Conservation (phyloP, 805 yeast species). For the Osmozyma mogii region DNA sequence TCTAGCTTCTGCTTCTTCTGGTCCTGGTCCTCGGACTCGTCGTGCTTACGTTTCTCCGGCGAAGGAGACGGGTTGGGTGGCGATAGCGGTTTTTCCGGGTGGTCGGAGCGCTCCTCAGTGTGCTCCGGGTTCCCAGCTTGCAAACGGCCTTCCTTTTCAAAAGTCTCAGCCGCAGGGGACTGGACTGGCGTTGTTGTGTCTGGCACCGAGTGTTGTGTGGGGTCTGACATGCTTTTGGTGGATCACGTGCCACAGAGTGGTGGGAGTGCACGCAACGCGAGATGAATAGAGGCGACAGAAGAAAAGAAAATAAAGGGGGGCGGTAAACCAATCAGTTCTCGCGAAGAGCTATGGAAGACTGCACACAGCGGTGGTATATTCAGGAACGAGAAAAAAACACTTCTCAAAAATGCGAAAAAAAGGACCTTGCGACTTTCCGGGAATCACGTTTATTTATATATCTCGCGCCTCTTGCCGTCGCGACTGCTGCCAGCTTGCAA, state of each 20-base stretch:
- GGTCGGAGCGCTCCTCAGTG: too few species aligned
- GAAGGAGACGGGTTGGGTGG: conserved; percentile 41
- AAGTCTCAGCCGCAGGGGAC: conserved; percentile 29
- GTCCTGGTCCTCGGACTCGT: conserved; percentile 14
- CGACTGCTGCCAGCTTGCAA: conserved; percentile 8
- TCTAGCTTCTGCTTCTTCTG: conserved; percentile 16
- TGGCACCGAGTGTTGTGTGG: conserved; percentile 13
- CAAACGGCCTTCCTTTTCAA: conserved; percentile 17
- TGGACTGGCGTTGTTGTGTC: conserved; percentile 33
- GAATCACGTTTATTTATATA: conserved; percentile 13
- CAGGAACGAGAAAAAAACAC: conserved; percentile 7
- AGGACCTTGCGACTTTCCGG: too few species aligned
- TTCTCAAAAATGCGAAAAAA: conserved; percentile 10
- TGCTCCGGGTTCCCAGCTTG: too few species aligned
- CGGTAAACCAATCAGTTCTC: conserved; percentile 4
- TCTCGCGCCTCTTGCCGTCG: conserved; percentile 14
- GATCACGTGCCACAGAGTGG: not conserved
- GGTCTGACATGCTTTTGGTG: conserved; percentile 18
- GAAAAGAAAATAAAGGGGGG: not conserved
- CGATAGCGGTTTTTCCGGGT: conserved; percentile 31
- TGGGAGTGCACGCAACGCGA: not conserved
- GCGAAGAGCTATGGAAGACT: conserved; percentile 9
- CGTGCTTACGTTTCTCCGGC: conserved; percentile 28
- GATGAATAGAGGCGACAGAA: too few species aligned
- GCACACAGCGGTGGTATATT: conserved; percentile 5